Conservation (phyloP, 768 basidiomycete genomes). For the Kondoa malvinella region DNA sequence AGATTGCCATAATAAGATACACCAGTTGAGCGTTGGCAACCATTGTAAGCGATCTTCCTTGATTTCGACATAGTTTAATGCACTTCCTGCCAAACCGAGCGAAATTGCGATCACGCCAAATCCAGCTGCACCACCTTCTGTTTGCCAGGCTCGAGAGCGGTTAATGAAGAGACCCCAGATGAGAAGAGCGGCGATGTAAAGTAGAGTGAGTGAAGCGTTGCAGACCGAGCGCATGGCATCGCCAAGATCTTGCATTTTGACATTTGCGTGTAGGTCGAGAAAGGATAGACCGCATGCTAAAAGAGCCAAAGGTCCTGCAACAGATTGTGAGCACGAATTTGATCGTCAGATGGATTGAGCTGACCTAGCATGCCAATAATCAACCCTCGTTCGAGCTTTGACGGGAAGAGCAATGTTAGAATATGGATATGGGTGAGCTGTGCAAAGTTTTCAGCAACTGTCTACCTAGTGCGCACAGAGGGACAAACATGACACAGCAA, state of each 20-base stretch:
- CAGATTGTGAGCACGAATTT: neutral
- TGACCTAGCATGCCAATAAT: slow-evolving; percentile 59
- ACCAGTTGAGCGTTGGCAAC: slow-evolving; percentile 78
- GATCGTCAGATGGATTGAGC: neutral
- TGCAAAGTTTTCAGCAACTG: neutral
- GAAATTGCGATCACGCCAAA: slow-evolving; percentile 72
- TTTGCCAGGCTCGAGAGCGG: slow-evolving; percentile 74
- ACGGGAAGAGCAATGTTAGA: slow-evolving; percentile 84
- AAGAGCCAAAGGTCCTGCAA: slow-evolving; percentile 51
- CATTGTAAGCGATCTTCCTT: slow-evolving; percentile 76
- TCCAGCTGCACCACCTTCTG: slow-evolving; percentile 85
- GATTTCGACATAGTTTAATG: slow-evolving; percentile 75
- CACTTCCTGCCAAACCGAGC: slow-evolving; percentile 67
- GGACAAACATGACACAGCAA: slow-evolving; percentile 58
- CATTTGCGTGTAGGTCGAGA: slow-evolving; percentile 44
- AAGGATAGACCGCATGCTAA: slow-evolving; percentile 70
- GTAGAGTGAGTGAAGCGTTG: slow-evolving; percentile 86
- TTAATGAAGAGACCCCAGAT: slow-evolving; percentile 90
- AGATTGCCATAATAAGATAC: slow-evolving; percentile 88
- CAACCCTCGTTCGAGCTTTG: slow-evolving; percentile 64
- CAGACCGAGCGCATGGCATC: slow-evolving; percentile 76
- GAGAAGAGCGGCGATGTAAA: slow-evolving; percentile 74
- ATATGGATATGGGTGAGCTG: slow-evolving; percentile 97
- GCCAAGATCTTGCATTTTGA: slow-evolving; percentile 41
- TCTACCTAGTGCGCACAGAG: neutral